These are phyloP conservation scores for Paramecium bursaria DNA, from an alignment of 73 alveolate species.

Conservation along the genomic window DNA sequence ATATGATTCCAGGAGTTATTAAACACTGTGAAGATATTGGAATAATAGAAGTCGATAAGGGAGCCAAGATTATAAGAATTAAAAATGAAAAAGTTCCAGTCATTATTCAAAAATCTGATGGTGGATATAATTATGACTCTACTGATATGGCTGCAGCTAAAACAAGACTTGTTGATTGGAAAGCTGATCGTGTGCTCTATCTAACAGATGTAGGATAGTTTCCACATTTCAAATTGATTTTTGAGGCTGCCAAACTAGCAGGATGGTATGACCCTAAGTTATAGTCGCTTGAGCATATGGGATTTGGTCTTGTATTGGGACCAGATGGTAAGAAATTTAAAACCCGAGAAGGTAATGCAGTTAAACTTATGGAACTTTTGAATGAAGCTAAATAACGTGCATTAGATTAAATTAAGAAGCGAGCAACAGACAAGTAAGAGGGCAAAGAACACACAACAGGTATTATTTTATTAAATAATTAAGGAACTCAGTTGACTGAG, in stretches of 20 bases:
- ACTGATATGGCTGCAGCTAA: slow-evolving; percentile 98
- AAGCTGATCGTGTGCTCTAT: slow-evolving; percentile 91
- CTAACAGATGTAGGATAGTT: slow-evolving; percentile 98
- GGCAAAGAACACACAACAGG: slow-evolving; percentile 59
- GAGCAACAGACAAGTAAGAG: slow-evolving; percentile 40
- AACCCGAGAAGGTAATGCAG: slow-evolving; percentile 96
- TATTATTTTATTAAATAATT: not conserved
- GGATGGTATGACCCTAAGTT: slow-evolving; percentile 89
- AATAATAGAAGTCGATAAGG: slow-evolving; percentile 83
- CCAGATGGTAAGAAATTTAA: slow-evolving; percentile 96
- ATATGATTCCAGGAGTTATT: slow-evolving; percentile 88
- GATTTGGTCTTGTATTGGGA: slow-evolving; percentile 98
- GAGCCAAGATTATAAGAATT: slow-evolving; percentile 90
- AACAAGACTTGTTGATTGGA: slow-evolving; percentile 83
- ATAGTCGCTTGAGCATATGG: slow-evolving; percentile 96
- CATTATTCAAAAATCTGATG: slow-evolving; percentile 97
- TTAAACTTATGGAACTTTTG: slow-evolving; percentile 90
- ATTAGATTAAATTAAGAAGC: slow-evolving; percentile 56
- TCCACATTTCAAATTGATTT: slow-evolving; percentile 94
- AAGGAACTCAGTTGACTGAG: slow-evolving; percentile 79
- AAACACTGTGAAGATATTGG: slow-evolving; percentile 88
- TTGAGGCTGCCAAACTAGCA: slow-evolving; percentile 94
- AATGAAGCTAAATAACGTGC: slow-evolving; percentile 98
- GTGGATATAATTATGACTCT: slow-evolving; percentile 98
- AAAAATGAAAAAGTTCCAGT: slow-evolving; percentile 85